phyloP scores from a whole-genome alignment of 768 basidiomycete genomes.

The Tylopilus rubrobrunneus region DNA sequence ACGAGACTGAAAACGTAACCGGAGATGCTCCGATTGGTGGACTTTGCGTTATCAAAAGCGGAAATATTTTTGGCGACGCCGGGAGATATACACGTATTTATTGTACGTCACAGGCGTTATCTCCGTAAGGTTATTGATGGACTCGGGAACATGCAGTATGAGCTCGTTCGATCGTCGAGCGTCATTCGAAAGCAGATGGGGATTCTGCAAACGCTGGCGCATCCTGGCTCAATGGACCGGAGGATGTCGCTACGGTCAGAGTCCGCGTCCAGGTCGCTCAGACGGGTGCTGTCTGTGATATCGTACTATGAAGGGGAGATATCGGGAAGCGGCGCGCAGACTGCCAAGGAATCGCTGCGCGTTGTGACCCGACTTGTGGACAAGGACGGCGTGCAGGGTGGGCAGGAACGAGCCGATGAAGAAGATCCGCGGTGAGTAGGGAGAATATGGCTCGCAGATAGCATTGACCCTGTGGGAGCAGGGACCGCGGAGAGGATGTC shows the following conservation, averaged over 20 bases:
- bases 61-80: conserved; percentile 55
- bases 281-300: conserved; percentile 39
- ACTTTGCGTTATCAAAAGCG: conserved; percentile 47
- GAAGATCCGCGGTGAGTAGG: conserved; percentile 48
- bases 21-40: conserved; percentile 52
- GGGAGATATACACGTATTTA: conserved; percentile 51
- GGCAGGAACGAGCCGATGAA: conserved; percentile 26
- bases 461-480: conserved; percentile 26
- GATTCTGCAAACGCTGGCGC: conserved; percentile 40
- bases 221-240: conserved; percentile 26
- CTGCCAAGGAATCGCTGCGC: conserved; percentile 55
- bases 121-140: not conserved
- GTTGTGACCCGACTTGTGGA: conserved; percentile 60
- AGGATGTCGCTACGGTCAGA: conserved; percentile 28
- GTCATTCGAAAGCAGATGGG: conserved; percentile 45
- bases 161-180: conserved; percentile 54
- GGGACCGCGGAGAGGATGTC: conserved; percentile 44
- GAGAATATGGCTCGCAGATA: conserved; percentile 1
- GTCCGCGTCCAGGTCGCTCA: conserved; percentile 37
- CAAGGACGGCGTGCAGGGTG: conserved; percentile 50
- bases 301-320: conserved; percentile 58
- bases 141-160: conserved; percentile 44
- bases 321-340: conserved; percentile 37
- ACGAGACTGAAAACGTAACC: not conserved
- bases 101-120: conserved; percentile 42